These are phyloP conservation scores for Pythium sp. DNA, from an alignment of 352 stramenopile species.

Conservation along the genomic window DNA sequence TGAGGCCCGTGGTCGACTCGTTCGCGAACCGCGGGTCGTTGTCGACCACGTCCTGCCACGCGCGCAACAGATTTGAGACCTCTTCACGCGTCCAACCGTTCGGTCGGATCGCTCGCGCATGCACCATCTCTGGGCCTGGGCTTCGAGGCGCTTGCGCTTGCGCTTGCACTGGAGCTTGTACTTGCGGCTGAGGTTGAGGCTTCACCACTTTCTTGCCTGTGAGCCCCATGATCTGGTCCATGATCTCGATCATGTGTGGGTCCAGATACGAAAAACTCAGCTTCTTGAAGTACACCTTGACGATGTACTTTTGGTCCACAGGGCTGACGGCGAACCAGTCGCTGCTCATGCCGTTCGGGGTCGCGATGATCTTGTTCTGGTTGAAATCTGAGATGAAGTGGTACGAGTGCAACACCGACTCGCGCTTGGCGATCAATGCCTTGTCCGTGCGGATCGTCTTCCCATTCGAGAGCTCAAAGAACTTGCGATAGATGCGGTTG, in stretches of 20 bases:
- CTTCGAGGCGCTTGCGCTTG: not conserved
- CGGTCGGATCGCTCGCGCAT: constrained; percentile 8
- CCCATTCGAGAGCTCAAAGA: constrained; percentile 10
- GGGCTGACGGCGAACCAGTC: constrained; percentile 16
- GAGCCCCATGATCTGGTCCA: constrained; percentile 11
- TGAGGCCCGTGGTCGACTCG: constrained; percentile 8
- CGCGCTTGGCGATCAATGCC: constrained; percentile 16
- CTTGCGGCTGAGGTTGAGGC: too few species aligned
- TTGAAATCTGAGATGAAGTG: constrained; percentile 19
- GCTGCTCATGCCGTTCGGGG: not conserved
- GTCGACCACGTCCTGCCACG: constrained; percentile 7
- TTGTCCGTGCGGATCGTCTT: constrained; percentile 14
- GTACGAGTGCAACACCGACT: constrained; percentile 17
- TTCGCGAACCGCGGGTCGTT: not conserved
- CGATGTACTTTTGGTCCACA: constrained; percentile 13
- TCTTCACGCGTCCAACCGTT: constrained; percentile 17
- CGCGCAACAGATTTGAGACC: constrained; percentile 6
- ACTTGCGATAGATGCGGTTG: constrained; percentile 17
- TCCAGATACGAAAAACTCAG: constrained; percentile 19
- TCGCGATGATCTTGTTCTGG: constrained; percentile 2
- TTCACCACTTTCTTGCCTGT: not conserved
- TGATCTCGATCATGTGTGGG: constrained; percentile 1
- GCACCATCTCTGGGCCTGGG: not conserved
- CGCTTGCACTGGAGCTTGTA: not conserved
- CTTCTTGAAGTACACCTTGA: constrained; percentile 18